phyloP scores from a whole-genome alignment of 305 asterid genomes.

The Fraxinus albicans region DNA sequence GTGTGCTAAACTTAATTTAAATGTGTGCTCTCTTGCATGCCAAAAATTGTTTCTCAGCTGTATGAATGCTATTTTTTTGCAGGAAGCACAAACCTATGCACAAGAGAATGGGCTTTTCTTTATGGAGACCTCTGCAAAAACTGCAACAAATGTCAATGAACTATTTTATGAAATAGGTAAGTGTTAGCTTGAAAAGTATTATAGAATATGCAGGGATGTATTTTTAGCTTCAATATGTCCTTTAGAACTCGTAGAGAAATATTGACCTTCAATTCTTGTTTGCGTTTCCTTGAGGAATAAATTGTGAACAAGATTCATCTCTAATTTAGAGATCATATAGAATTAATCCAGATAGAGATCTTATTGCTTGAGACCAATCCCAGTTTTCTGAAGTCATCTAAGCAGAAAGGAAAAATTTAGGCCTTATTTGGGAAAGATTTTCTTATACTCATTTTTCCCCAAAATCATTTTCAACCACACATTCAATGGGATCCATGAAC shows the following conservation, averaged over 20 bases:
- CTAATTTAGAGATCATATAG: background rate
- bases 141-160: slow-evolving; percentile 68
- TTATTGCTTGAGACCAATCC: background rate
- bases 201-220: background rate
- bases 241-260: background rate
- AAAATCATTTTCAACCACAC: background rate
- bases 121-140: slow-evolving; percentile 74
- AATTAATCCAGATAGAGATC: background rate
- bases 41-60: background rate
- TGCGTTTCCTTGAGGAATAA: background rate
- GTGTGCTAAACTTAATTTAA: background rate
- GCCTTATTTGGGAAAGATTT: background rate
- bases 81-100: slow-evolving; percentile 67
- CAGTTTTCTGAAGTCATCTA: background rate
- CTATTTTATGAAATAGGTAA: slow-evolving; percentile 66
- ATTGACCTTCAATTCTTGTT: background rate
- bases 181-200: background rate
- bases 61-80: slow-evolving; percentile 24
- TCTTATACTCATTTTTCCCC: background rate
- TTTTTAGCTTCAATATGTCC: background rate
- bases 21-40: background rate
- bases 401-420: background rate
- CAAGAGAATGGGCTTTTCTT: slow-evolving; percentile 72
- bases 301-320: background rate
- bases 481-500: background rate